Evolutionary conservation across 2,329 filamentous ascomycete species (phyloP), one percentile per base, ranked within the genome.

Genomic region (Geosmithia putterillii): DNA sequence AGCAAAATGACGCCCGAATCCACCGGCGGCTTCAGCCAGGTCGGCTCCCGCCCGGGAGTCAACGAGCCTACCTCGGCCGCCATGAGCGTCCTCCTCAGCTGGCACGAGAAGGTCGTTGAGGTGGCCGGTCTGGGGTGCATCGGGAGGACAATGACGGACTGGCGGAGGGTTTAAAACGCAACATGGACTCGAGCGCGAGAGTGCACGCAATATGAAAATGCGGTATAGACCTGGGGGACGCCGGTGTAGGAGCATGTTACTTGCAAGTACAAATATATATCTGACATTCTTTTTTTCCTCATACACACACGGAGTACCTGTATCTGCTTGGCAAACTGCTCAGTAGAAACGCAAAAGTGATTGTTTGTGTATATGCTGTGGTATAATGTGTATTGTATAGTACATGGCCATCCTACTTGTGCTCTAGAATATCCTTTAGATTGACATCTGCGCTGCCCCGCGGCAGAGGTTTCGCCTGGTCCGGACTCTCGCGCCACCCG

Each of bases 71-170:
- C 86, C 48, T 85, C 86, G 32, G 82, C 88, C 45, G 84, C 83
- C 43, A 96, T 96, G 92, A 96, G 92, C 59, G 92, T 98, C 42
- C 63, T 98, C 59, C 70, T 98, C 52, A 95, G 88, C 65, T 98
- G 92, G 92, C 92, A 98, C 60, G 92, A 98, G 71, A 98, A 95
- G 75, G 76, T 95, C 48, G 87, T 96, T 4, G 92, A 98, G 57
- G 81, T 95, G 56, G 86, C 88, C 34, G 92, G 92, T 20, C 72
- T 88, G 52, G 92, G 92, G 38, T 87, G 85, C 62, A 92, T 98
- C 64, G 86, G 88, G 49, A 79, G 92, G 54, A 87, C 87, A 51
- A 95, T 98, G 89, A 92, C 87, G 37, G 92, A 98, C 70, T 86
- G 90, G 69, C 81, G 92, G 57, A 92, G 84, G 54, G 90, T 61